Evolutionary conservation across 2,329 filamentous ascomycete genomes (phyloP).

Genomic region (Podosphaera leucotricha): DNA sequence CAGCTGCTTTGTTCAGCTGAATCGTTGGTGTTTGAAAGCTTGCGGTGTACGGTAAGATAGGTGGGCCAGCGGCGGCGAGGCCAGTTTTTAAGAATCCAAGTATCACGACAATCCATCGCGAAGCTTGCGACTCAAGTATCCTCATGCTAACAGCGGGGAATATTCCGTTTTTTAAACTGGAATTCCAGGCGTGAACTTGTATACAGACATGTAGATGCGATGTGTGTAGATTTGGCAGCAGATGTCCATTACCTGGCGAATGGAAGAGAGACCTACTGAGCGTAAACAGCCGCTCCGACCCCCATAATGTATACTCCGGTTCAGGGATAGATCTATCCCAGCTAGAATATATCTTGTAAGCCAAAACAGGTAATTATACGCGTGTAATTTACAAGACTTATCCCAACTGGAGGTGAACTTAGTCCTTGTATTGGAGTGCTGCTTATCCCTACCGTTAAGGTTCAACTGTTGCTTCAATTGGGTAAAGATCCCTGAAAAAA

Average conservation of each 20-base stretch:
- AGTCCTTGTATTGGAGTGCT: no score
- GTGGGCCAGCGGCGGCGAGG: background rate
- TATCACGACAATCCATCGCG: background rate
- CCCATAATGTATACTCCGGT: background rate
- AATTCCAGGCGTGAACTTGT: background rate
- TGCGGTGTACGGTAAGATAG: background rate
- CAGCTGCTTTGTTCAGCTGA: background rate
- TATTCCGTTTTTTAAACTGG: background rate
- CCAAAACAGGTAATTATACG: no score
- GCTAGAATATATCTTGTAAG: no score
- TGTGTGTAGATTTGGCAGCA: no score
- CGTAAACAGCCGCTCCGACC: constrained; percentile 1
- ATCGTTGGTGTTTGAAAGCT: background rate
- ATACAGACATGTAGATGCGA: background rate
- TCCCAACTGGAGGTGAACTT: no score
- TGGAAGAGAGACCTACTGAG: background rate
- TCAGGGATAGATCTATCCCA: no score
- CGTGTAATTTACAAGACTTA: no score
- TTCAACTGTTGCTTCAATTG: background rate
- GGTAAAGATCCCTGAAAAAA: background rate
- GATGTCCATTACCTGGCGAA: no score
- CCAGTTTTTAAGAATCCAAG: background rate
- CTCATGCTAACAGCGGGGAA: background rate
- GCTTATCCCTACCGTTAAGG: background rate
- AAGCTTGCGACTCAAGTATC: background rate